Evolutionary conservation across 2,329 filamentous ascomycete species (phyloP), one percentile per base, ranked within the genome.

Genomic region (Nothopassalora personata): DNA sequence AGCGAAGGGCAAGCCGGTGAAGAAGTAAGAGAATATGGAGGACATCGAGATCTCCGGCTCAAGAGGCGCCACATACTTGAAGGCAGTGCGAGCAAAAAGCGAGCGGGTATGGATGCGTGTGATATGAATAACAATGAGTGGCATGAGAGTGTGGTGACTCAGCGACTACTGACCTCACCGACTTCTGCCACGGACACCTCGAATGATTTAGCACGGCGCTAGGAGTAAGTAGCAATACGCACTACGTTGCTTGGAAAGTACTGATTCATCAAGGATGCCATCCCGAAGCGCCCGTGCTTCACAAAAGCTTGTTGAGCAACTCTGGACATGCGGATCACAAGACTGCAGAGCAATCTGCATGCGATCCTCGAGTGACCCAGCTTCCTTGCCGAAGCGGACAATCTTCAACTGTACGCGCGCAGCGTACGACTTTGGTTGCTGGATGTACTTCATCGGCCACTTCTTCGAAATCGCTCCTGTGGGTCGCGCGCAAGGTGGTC

Each of bases 1-100:
- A 76, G 91, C 92, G 4, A 91, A 92, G 76, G 88, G 60, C 28
- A 66, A 66, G 56, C 58, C 62, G 13, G 64, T 60, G 53, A 68
- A 68, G 60, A 46, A 45, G 48, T 51, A 57, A 48, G 46, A 43
- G 39, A 13, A n/a, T 7, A n/a, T 30, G 15, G 52, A 23, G 23
- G 23, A 23, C 23, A 23, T 23, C 23, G 23, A 23, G 23, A 23
- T 23, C 23, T 23, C 23, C 3, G 23, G 23, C 23, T 23, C 23
- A 23, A 23, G 23, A 23, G 23, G 23, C 23, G 23, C 23, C 23
- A 23, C 23, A 23, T 23, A 23, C 23, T 23, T 23, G 23, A 23
- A 23, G 23, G 23, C 23, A 23, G 23, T 23, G 23, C 23, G 23
- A 23, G 23, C 23, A 23, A 1, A 23, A 23, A 23, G 23, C 23